Evolutionary conservation across 2,329 filamentous ascomycete genomes (phyloP).

Genomic region (Colletotrichum sp.): DNA sequence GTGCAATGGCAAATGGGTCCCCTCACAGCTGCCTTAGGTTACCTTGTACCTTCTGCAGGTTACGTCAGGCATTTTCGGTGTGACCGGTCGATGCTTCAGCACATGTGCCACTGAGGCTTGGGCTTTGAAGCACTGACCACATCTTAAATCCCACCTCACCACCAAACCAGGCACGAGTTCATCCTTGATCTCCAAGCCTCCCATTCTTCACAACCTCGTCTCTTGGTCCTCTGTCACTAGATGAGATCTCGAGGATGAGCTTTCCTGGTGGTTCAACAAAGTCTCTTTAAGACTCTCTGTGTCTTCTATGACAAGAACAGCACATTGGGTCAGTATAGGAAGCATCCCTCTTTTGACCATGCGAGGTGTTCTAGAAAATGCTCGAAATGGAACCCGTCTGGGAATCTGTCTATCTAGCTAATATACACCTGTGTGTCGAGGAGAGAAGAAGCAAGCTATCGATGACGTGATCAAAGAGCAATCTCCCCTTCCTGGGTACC

Average conservation of each 20-base stretch:
- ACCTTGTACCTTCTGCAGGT: neutral
- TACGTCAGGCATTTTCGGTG: neutral
- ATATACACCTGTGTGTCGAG: neutral
- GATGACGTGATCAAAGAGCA: neutral
- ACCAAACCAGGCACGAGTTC: neutral
- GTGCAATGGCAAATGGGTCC: neutral
- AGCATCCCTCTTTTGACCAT: neutral
- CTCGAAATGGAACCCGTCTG: neutral
- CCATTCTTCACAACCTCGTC: neutral
- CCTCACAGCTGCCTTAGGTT: neutral
- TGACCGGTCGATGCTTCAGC: neutral
- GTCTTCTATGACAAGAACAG: neutral
- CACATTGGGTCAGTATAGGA: neutral
- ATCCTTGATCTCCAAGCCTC: neutral
- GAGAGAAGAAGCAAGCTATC: neutral
- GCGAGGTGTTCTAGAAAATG: neutral
- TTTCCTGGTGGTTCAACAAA: neutral
- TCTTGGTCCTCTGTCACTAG: neutral
- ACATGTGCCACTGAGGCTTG: neutral
- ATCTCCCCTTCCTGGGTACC: neutral
- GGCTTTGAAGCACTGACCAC: slow-evolving; percentile 8
- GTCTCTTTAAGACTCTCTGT: neutral
- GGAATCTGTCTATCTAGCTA: neutral
- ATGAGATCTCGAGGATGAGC: neutral
- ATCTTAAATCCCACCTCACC: neutral